Percentiles rank a stretch among this genome's conserved stretches.
Evolutionary conservation across 1,284 basidiomycete species (phyloP).

Genomic region (Ustilago esculenta): DNA sequence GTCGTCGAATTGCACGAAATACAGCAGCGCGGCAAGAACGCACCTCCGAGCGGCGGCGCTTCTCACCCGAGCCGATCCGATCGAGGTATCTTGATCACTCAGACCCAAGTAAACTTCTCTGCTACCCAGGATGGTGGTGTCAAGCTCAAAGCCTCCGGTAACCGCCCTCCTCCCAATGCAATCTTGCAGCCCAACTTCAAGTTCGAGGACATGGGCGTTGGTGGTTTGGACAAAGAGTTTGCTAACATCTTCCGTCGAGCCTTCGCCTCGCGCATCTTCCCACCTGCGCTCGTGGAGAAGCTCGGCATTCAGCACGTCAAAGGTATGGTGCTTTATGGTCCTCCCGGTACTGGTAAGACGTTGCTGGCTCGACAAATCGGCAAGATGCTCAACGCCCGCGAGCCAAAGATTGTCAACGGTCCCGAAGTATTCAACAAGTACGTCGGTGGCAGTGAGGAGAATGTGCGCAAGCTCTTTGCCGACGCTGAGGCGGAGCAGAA

Average conservation of each 20-base stretch:
- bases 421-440: conserved; percentile 98
- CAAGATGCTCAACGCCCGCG: conserved; percentile 97
- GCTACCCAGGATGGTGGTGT: conserved; percentile 83
- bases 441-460: conserved; percentile 98
- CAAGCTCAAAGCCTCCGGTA: conserved; percentile 90
- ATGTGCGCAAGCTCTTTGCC: conserved; percentile 94
- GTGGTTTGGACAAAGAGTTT: conserved; percentile 95
- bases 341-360: conserved; percentile 98
- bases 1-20: conserved; percentile 71
- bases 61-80: conserved; percentile 47
- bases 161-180: conserved; percentile 92
- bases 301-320: conserved; percentile 99
- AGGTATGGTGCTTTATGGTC: conserved; percentile 92
- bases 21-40: conserved; percentile 27
- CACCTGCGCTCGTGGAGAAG: conserved; percentile 94
- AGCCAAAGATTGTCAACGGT: conserved; percentile 98
- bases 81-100: conserved; percentile 83
- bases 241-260: conserved; percentile 97
- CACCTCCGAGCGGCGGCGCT: conserved; percentile 58
- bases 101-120: conserved; percentile 87
- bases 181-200: conserved; percentile 99
- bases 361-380: conserved; percentile 98
- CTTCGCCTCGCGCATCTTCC: conserved; percentile 97
- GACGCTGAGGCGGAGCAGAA: conserved; percentile 99
- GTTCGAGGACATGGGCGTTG: conserved; percentile 99